Conservation (phyloP, 2,329 filamentous ascomycete species). For the Acephala macrosclerotiorum region DNA sequence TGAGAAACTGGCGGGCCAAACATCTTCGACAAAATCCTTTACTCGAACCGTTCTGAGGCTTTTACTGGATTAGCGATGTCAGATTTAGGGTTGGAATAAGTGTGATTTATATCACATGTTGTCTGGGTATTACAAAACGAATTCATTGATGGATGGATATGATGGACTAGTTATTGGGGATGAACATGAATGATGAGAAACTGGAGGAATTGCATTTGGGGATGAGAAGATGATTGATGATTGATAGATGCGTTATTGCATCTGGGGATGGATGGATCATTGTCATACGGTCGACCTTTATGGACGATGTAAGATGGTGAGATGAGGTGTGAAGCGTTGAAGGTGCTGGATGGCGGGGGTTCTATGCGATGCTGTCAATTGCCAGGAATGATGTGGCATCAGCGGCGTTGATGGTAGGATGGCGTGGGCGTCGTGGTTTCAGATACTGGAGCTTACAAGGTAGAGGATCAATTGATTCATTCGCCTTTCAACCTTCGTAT, state of each 20-base stretch:
- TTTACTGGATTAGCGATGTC: not conserved
- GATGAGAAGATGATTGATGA: too few relatives aligned
- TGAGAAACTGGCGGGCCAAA: not conserved
- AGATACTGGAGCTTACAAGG: not conserved
- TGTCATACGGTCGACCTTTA: not conserved
- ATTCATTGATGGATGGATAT: not conserved
- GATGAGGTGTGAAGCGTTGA: not conserved
- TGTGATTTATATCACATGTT: too few relatives aligned
- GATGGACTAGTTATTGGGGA: not conserved
- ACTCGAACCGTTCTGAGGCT: not conserved
- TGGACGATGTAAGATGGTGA: not conserved
- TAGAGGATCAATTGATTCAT: not conserved
- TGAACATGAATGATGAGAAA: not conserved
- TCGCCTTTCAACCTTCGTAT: not conserved
- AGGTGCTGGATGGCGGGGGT: not conserved
- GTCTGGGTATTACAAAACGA: not conserved
- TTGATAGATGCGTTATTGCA: not conserved
- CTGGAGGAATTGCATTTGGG: not conserved
- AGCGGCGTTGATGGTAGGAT: not conserved
- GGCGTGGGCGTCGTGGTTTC: not conserved
- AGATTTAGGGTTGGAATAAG: not conserved
- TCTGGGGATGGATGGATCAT: not conserved
- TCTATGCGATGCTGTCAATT: constrained; percentile 4
- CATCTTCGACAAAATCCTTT: not conserved
- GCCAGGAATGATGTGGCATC: not conserved